These are phyloP conservation scores for Hyparrhenia diplandra DNA, from an alignment of 176 grass and related monocot genomes.

Conservation along the genomic window DNA sequence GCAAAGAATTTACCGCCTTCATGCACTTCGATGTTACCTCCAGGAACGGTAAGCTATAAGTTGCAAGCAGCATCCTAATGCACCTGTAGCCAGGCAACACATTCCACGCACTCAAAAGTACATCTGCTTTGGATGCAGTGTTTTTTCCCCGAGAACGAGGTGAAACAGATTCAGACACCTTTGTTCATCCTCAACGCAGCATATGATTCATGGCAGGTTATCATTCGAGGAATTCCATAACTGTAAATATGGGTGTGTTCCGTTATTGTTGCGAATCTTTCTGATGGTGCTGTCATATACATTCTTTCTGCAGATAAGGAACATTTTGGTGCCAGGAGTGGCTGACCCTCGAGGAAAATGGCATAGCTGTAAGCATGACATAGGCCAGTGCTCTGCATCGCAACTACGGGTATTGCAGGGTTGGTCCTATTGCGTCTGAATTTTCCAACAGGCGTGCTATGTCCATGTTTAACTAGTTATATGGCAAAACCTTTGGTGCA, in stretches of 20 bases:
- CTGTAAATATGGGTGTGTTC: neutral
- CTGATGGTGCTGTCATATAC: neutral
- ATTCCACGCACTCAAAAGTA: constrained; percentile 1
- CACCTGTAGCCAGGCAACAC: neutral
- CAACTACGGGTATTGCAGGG: constrained; percentile 63
- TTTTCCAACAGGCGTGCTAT: neutral
- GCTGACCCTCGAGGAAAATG: constrained; percentile 51
- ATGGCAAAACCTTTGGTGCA: neutral
- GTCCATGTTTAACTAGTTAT: neutral
- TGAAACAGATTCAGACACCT: constrained; percentile 50
- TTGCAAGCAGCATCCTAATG: neutral
- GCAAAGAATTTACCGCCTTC: constrained; percentile 75
- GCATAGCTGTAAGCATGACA: constrained; percentile 58
- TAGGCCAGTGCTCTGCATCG: constrained; percentile 40
- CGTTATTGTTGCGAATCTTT: neutral
- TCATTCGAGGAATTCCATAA: neutral
- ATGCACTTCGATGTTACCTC: constrained; percentile 59
- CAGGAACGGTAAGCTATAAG: constrained; percentile 56
- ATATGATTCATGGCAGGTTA: constrained; percentile 86
- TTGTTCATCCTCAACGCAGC: constrained; percentile 73
- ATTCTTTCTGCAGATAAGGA: constrained; percentile 52
- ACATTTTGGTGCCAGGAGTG: constrained; percentile 60
- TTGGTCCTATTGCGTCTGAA: neutral
- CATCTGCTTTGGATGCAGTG: constrained; percentile 51
- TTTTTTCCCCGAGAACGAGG: constrained; percentile 62